Percentiles rank a stretch among this genome's conserved stretches.
Evolutionary conservation across 148 eudicot species (phyloP).

Genomic region (Diospyros kaki): DNA sequence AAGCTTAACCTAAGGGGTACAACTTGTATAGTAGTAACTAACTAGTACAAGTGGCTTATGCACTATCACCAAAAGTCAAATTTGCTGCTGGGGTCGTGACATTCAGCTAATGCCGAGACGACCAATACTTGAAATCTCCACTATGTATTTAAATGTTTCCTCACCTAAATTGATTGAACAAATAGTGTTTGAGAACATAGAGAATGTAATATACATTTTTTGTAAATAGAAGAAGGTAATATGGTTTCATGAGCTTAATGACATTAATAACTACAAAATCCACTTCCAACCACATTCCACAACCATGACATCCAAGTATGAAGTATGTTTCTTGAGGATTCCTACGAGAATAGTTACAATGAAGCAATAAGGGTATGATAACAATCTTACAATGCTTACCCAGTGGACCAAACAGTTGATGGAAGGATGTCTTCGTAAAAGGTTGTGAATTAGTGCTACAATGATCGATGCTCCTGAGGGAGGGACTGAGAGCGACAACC

Average conservation of each 20-base stretch:
- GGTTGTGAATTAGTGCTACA: slow-evolving; percentile 81
- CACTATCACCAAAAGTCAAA: no score
- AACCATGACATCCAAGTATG: background rate
- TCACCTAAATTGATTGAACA: no score
- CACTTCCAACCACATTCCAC: background rate
- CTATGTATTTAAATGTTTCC: no score
- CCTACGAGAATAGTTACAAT: background rate
- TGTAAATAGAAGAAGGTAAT: no score
- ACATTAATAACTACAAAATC: background rate
- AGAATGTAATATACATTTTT: no score
- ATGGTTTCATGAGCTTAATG: background rate
- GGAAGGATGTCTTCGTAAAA: slow-evolving; percentile 83
- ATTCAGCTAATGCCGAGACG: no score
- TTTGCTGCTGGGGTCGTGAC: no score
- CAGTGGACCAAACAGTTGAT: slow-evolving; percentile 77
- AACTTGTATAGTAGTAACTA: no score
- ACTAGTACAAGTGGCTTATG: no score
- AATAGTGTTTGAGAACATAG: no score
- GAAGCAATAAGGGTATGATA: background rate
- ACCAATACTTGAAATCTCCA: no score
- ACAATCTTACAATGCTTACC: slow-evolving; percentile 31
- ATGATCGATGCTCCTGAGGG: slow-evolving; percentile 78
- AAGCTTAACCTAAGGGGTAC: no score
- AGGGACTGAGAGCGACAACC: slow-evolving; percentile 76
- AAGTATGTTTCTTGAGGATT: background rate